Percentiles rank a stretch among this genome's conserved stretches.
Evolutionary conservation across 257 asterid species (phyloP).

Genomic region (Lavandula angustifolia): DNA sequence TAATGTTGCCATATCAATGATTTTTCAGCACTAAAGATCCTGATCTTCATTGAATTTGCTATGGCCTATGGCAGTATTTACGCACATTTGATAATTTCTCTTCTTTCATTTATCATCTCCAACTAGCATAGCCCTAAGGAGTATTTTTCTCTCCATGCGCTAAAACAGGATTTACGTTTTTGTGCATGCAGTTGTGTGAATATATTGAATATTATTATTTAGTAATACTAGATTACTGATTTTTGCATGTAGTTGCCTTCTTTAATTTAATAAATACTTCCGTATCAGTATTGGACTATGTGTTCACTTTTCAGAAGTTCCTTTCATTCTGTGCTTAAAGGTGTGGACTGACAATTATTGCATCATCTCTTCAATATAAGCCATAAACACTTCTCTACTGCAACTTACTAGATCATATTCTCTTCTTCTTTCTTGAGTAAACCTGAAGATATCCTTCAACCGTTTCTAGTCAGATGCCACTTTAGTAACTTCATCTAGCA

Average conservation of each 20-base stretch:
- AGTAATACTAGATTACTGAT: neutral
- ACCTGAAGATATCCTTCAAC: neutral
- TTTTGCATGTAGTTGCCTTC: no score
- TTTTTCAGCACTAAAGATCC: neutral
- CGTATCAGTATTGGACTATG: neutral
- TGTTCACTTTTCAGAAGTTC: conserved; percentile 1
- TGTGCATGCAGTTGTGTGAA: neutral
- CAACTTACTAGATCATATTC: neutral
- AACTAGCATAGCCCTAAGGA: neutral
- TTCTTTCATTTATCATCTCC: neutral
- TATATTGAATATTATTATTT: neutral
- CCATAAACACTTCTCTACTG: neutral
- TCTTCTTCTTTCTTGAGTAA: neutral
- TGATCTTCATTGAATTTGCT: neutral
- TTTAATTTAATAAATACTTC: no score
- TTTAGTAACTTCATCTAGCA: conserved; percentile 9
- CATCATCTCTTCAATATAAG: neutral
- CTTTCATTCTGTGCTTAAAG: neutral
- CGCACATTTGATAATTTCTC: neutral
- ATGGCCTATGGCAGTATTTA: neutral
- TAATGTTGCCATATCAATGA: neutral
- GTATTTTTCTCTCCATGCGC: conserved; percentile 4
- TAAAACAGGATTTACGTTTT: neutral
- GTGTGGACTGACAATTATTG: neutral
- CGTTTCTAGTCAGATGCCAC: neutral